phyloP scores from a whole-genome alignment of 192 early-diverging fungal species.

The Backusella australiensis region DNA sequence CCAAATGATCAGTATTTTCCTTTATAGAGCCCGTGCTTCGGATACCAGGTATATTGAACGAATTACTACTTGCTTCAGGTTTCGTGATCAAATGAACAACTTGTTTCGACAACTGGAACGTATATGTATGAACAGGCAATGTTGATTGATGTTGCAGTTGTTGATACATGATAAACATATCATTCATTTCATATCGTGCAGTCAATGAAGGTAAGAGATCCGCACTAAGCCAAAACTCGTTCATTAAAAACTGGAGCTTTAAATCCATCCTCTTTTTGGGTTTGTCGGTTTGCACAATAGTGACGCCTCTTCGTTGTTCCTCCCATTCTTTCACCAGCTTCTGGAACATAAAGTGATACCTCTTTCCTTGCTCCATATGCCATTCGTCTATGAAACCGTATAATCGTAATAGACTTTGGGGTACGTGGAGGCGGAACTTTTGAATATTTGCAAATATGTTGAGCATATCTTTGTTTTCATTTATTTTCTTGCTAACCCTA shows the following conservation, averaged over 20 bases:
- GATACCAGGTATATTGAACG: constrained; percentile 58
- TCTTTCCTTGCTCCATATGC: constrained; percentile 60
- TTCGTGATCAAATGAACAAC: constrained; percentile 49
- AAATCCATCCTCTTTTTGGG: constrained; percentile 46
- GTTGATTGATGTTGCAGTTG: constrained; percentile 34
- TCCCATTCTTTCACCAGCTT: constrained; percentile 69
- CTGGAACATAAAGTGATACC: constrained; percentile 71
- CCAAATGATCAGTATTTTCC: constrained; percentile 32
- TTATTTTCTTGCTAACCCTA: constrained; percentile 23
- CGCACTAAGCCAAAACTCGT: constrained; percentile 53
- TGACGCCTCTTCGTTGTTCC: constrained; percentile 37
- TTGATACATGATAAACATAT: constrained; percentile 52
- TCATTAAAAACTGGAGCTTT: constrained; percentile 60
- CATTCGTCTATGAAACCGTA: constrained; percentile 76
- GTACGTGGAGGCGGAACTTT: constrained; percentile 43
- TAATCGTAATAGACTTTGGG: constrained; percentile 66
- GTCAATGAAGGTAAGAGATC: constrained; percentile 64
- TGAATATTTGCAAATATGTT: constrained; percentile 47
- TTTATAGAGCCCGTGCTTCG: constrained; percentile 47
- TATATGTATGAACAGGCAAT: constrained; percentile 39
- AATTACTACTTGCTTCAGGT: constrained; percentile 24
- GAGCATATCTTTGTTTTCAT: constrained; percentile 38
- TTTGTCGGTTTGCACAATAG: not conserved
- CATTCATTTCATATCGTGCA: constrained; percentile 54
- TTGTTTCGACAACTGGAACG: constrained; percentile 52